Percentiles rank a stretch among this genome's conserved stretches.
These are phyloP conservation scores for Acacia concinna DNA, from an alignment of 331 rosid genomes.

Conservation along the genomic window DNA sequence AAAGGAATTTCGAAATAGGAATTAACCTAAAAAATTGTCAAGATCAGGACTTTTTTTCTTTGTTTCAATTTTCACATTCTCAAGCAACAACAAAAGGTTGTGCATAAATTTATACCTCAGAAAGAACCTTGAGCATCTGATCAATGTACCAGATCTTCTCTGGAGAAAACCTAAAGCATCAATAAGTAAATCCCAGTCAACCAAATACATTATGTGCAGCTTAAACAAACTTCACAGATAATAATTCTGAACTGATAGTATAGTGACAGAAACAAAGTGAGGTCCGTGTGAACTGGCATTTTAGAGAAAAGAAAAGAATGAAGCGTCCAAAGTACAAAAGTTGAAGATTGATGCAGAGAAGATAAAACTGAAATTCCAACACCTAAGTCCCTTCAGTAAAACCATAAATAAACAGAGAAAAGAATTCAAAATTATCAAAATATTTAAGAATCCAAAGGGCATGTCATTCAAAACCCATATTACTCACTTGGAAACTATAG, in stretches of 20 bases:
- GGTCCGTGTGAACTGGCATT: constrained; percentile 14
- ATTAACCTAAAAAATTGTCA: constrained; percentile 11
- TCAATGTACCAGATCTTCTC: constrained; percentile 99
- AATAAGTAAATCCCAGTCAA: constrained; percentile 41
- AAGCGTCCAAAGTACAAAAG: constrained; percentile 21
- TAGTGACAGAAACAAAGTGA: constrained; percentile 6
- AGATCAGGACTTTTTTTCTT: neutral
- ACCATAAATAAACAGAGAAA: neutral
- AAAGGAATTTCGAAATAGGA: neutral
- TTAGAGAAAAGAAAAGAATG: constrained; percentile 22
- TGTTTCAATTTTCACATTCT: constrained; percentile 17
- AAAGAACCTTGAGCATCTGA: constrained; percentile 98
- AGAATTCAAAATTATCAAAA: constrained; percentile 7
- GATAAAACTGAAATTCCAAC: constrained; percentile 15
- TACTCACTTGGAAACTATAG: constrained; percentile 88
- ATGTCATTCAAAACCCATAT: constrained; percentile 23
- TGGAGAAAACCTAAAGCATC: constrained; percentile 79
- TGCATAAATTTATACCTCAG: constrained; percentile 79
- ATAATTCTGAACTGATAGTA: constrained; percentile 12
- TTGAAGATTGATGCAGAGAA: constrained; percentile 16
- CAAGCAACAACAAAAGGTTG: constrained; percentile 30
- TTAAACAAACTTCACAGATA: constrained; percentile 24
- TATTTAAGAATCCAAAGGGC: constrained; percentile 20
- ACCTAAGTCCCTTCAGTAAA: constrained; percentile 8
- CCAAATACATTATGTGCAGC: constrained; percentile 15